Percentiles rank a stretch among this genome's conserved stretches.
Evolutionary conservation across 495 filamentous ascomycete species (phyloP).

Genomic region (Podospora conica): DNA sequence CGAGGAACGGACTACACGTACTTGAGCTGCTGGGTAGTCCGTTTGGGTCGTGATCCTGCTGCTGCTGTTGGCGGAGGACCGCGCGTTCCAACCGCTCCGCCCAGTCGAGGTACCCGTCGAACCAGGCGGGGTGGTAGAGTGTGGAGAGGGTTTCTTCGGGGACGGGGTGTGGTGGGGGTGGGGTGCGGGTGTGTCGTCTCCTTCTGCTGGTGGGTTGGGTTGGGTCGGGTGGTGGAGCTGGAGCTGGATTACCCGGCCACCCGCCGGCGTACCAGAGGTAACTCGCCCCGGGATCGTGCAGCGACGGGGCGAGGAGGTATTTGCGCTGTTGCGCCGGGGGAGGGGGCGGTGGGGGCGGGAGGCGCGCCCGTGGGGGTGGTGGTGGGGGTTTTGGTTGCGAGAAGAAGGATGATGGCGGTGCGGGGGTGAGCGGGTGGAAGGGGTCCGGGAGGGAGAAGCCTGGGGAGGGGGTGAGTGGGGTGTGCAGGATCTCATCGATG

Average conservation of each 20-base stretch:
- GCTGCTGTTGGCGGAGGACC: background rate
- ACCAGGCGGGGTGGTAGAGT: constrained; percentile 13
- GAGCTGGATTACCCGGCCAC: constrained; percentile 2
- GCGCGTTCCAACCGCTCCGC: constrained; percentile 1
- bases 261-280: constrained; percentile 7
- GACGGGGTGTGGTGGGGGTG: background rate
- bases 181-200: too few relatives aligned
- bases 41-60: too few relatives aligned
- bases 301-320: constrained; percentile 7
- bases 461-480: background rate
- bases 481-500: constrained; percentile 14
- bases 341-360: background rate
- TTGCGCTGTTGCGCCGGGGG: background rate
- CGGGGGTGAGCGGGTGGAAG: background rate
- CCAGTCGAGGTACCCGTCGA: constrained; percentile 15
- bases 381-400: background rate
- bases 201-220: too few relatives aligned
- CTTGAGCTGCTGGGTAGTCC: too few relatives aligned
- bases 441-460: background rate
- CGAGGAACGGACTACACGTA: constrained; percentile 2
- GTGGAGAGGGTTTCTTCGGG: constrained; percentile 3
- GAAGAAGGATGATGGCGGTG: background rate
- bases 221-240: background rate
- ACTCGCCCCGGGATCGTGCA: background rate
- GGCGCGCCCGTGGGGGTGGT: too few relatives aligned